These are phyloP conservation scores for Fistulinella cinereoalba DNA, from an alignment of 1,284 basidiomycete species.

Conservation along the genomic window DNA sequence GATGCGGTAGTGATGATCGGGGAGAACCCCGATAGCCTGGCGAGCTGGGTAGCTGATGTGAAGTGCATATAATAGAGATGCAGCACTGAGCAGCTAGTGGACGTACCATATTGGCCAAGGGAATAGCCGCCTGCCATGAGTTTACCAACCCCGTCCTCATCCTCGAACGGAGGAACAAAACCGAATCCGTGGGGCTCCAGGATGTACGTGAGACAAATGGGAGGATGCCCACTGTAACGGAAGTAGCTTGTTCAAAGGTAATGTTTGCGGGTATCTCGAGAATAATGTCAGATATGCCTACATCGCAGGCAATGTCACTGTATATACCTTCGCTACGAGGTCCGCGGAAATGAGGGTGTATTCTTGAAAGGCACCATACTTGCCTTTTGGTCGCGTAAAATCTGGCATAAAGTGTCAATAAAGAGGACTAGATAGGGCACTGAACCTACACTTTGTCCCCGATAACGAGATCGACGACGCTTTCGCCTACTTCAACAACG, in stretches of 20 bases:
- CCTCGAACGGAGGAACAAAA: slow-evolving; percentile 11
- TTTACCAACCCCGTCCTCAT: slow-evolving; percentile 14
- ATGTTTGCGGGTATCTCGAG: slow-evolving; percentile 39
- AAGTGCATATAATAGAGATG: neutral
- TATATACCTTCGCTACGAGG: slow-evolving; percentile 37
- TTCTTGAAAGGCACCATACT: slow-evolving; percentile 40
- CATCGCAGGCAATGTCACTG: neutral
- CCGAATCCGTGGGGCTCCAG: slow-evolving; percentile 4
- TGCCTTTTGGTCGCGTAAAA: slow-evolving; percentile 6
- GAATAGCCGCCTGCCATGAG: slow-evolving; percentile 39
- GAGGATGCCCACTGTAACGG: slow-evolving; percentile 15
- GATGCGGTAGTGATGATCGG: slow-evolving; percentile 42
- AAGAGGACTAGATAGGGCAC: neutral
- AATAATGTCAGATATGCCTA: too few relatives aligned
- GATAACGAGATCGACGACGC: slow-evolving; percentile 33
- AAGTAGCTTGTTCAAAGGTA: slow-evolving; percentile 41
- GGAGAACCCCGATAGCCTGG: slow-evolving; percentile 38
- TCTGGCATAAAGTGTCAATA: neutral
- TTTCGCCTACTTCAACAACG: slow-evolving; percentile 40
- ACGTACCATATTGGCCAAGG: slow-evolving; percentile 36
- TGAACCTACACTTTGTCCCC: slow-evolving; percentile 45
- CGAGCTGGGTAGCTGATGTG: slow-evolving; percentile 37
- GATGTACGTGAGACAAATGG: slow-evolving; percentile 26
- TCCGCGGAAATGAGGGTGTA: slow-evolving; percentile 38
- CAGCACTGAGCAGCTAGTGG: too few relatives aligned